A percentile compares a stretch with the other conserved stretches of the same genome.
phyloP scores from a whole-genome alignment of 495 filamentous ascomycete genomes.

The Xylaria flabelliformis region DNA sequence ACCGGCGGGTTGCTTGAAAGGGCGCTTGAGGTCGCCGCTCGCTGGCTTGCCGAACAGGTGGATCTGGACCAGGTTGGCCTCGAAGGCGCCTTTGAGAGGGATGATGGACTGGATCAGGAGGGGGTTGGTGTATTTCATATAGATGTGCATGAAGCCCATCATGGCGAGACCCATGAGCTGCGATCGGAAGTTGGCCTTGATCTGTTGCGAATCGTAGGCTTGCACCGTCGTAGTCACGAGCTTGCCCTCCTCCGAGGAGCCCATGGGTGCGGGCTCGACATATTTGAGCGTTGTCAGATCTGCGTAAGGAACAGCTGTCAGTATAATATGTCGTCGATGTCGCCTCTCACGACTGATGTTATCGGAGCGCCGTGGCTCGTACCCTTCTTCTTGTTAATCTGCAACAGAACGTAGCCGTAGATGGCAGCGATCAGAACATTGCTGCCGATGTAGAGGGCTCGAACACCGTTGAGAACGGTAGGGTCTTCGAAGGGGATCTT shows the following conservation, averaged over 20 bases:
- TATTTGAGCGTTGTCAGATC: constrained; percentile 99
- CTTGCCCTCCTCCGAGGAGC: constrained; percentile 89
- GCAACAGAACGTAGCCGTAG: constrained; percentile 79
- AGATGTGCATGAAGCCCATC: constrained; percentile 98
- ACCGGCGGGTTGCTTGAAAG: constrained; percentile 87
- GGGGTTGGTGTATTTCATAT: constrained; percentile 99
- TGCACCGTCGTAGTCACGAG: constrained; percentile 94
- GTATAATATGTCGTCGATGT: constrained; percentile 1
- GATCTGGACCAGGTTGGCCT: constrained; percentile 94
- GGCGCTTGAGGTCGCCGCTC: constrained; percentile 87
- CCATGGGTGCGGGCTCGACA: constrained; percentile 92
- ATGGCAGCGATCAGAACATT: constrained; percentile 86
- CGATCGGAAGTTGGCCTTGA: constrained; percentile 79
- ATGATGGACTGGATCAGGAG: constrained; percentile 98
- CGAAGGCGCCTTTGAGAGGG: constrained; percentile 92
- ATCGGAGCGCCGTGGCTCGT: constrained; percentile 36
- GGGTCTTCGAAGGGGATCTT: constrained; percentile 94
- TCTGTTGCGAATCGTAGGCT: constrained; percentile 87
- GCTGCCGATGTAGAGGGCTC: constrained; percentile 81
- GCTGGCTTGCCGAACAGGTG: constrained; percentile 91
- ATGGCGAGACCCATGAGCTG: constrained; percentile 95
- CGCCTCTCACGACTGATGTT: neutral
- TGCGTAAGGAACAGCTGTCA: constrained; percentile 45
- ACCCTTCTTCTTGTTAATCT: constrained; percentile 97
- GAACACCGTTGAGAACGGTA: constrained; percentile 80